A percentile compares a stretch with the other conserved stretches of the same genome.
These are phyloP conservation scores for Tilletia indica DNA, from an alignment of 1,284 basidiomycete species.

Conservation along the genomic window DNA sequence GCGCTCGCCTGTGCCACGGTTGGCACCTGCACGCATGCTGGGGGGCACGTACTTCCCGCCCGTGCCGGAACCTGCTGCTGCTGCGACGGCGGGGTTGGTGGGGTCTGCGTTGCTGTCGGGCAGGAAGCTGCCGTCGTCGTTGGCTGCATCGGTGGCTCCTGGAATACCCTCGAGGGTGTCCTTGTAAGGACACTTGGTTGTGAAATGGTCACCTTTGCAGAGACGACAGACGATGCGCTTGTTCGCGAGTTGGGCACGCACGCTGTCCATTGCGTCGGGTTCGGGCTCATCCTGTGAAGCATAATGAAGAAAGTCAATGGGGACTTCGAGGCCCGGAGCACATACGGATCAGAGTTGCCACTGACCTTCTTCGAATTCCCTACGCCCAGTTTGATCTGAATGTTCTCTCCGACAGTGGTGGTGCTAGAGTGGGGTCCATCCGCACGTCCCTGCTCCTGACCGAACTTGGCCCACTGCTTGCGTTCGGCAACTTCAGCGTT, in stretches of 20 bases:
- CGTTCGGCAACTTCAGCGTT: conserved; percentile 90
- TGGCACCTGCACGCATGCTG: conserved; percentile 72
- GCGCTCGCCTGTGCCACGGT: conserved; percentile 70
- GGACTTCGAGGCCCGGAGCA: not conserved
- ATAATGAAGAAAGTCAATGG: not conserved
- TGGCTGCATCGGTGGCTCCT: conserved; percentile 59
- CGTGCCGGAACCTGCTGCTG: conserved; percentile 20
- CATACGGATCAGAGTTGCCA: not conserved
- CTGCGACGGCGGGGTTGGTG: conserved; percentile 51
- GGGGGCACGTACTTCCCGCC: conserved; percentile 93
- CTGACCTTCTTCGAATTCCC: conserved; percentile 59
- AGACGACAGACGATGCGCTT: conserved; percentile 90
- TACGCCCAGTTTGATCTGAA: conserved; percentile 77
- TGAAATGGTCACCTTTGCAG: conserved; percentile 97
- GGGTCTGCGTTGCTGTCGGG: conserved; percentile 53
- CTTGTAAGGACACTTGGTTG: conserved; percentile 97
- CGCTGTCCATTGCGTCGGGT: conserved; percentile 68
- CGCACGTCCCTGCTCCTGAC: conserved; percentile 81
- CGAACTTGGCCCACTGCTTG: conserved; percentile 91
- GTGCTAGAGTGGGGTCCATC: conserved; percentile 89
- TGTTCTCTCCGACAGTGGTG: conserved; percentile 91
- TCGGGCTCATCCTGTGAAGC: conserved; percentile 64
- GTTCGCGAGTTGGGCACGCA: conserved; percentile 68
- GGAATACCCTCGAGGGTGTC: conserved; percentile 73
- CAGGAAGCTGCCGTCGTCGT: conserved; percentile 62